phyloP scores from a whole-genome alignment of 192 early-diverging fungal species.

The Chytriomyces sp. region DNA sequence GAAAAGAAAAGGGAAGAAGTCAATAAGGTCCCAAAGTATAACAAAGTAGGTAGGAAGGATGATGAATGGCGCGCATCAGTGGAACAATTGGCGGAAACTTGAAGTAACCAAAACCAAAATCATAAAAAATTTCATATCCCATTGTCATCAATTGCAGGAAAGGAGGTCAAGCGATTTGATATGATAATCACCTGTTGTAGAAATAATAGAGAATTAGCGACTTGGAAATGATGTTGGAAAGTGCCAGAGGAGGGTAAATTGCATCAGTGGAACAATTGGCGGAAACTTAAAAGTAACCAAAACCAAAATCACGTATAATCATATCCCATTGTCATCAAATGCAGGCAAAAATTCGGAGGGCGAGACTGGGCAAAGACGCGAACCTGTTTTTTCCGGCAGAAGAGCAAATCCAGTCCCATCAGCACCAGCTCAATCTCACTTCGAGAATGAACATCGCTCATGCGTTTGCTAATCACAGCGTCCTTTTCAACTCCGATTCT shows the following conservation, averaged over 20 bases:
- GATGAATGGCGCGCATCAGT: not conserved
- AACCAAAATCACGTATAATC: constrained; percentile 5
- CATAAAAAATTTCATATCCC: not conserved
- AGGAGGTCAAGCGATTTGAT: no score
- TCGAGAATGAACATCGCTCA: constrained; percentile 37
- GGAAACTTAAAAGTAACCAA: constrained; percentile 10
- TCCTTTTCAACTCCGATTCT: constrained; percentile 43
- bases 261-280: constrained; percentile 28
- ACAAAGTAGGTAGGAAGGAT: not conserved
- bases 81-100: constrained; percentile 27
- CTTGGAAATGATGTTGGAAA: no score
- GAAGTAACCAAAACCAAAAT: constrained; percentile 14
- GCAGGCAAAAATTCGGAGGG: not conserved
- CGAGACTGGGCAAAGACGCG: not conserved
- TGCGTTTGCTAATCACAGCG: constrained; percentile 7
- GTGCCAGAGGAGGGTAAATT: not conserved
- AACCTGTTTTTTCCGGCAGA: constrained; percentile 72
- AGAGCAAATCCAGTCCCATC: constrained; percentile 83
- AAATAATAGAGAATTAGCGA: no score
- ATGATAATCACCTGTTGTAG: no score
- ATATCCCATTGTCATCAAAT: not conserved
- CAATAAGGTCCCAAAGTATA: no score
- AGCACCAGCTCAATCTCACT: constrained; percentile 83
- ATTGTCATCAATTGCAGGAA: not conserved
- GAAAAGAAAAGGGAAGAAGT: no score